Percentiles rank a stretch among this genome's conserved stretches.
Conservation (phyloP, 495 filamentous ascomycete genomes). For the Hamigera avellanea region DNA sequence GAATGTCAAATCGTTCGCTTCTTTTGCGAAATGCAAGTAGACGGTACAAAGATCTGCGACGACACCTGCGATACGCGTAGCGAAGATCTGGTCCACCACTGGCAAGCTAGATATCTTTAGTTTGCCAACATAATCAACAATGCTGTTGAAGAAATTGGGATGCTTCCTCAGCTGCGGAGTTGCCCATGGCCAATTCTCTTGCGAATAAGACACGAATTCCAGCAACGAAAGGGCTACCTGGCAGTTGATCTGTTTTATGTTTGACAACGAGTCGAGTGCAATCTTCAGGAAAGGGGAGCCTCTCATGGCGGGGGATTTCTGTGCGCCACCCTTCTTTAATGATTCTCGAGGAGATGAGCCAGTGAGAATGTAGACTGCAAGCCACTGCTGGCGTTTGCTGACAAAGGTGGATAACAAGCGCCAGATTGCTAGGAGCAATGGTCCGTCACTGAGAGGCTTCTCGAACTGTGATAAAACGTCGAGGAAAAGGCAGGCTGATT, state of each 20-base stretch:
- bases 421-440: constrained; percentile 62
- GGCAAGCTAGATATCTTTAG: constrained; percentile 38
- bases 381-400: constrained; percentile 87
- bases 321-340: constrained; percentile 41
- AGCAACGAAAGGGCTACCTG: constrained; percentile 60
- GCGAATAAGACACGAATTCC: constrained; percentile 72
- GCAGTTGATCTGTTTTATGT: constrained; percentile 50
- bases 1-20: constrained; percentile 54
- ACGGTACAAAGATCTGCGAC: constrained; percentile 85
- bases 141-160: constrained; percentile 51
- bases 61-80: constrained; percentile 65
- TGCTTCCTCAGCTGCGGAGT: constrained; percentile 67
- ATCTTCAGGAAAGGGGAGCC: constrained; percentile 56
- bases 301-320: constrained; percentile 26
- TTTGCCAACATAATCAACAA: constrained; percentile 57
- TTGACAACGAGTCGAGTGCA: constrained; percentile 62
- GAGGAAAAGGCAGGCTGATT: constrained; percentile 73
- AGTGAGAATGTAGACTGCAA: constrained; percentile 84
- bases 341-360: constrained; percentile 70
- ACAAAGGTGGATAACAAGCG: constrained; percentile 76
- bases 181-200: constrained; percentile 89
- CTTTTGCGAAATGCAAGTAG: constrained; percentile 70
- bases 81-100: constrained; percentile 33
- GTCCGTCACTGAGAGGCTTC: constrained; percentile 51
- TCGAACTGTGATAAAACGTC: constrained; percentile 68